A percentile compares a stretch with the other conserved stretches of the same genome.
Evolutionary conservation across 2,329 filamentous ascomycete genomes (phyloP).

Genomic region (Zymoseptoria pseudotritici): DNA sequence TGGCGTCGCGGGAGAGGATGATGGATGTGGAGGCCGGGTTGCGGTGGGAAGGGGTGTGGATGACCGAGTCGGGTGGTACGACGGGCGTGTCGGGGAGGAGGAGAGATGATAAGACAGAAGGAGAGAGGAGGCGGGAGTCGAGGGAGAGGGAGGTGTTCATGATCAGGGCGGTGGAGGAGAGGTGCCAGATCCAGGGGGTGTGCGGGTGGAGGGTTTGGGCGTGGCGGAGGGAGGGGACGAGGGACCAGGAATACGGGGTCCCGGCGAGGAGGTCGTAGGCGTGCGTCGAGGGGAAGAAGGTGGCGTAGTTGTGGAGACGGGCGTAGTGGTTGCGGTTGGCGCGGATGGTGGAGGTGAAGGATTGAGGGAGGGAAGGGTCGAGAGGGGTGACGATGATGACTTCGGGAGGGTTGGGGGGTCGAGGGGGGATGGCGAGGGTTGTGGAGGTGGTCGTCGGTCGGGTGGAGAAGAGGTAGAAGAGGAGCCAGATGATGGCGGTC

Average conservation of each 20-base stretch:
- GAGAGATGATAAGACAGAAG: conserved; percentile 58
- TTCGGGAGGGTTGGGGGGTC: conserved; percentile 41
- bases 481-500: conserved; percentile 23
- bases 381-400: conserved; percentile 80
- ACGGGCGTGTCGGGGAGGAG: conserved; percentile 84
- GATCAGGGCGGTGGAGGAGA: conserved; percentile 78
- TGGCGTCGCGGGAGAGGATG: conserved; percentile 74
- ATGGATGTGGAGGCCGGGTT: conserved; percentile 70
- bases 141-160: conserved; percentile 71
- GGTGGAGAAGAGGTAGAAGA: conserved; percentile 27
- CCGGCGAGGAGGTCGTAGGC: conserved; percentile 64
- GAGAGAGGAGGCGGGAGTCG: conserved; percentile 62
- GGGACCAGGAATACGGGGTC: conserved; percentile 59
- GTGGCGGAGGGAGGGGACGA: conserved; percentile 80
- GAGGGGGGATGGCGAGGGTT: conserved; percentile 12
- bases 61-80: conserved; percentile 92
- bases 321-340: conserved; percentile 83
- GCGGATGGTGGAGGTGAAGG: conserved; percentile 65
- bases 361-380: conserved; percentile 58
- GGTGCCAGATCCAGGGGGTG: conserved; percentile 75
- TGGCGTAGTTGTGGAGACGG: conserved; percentile 75
- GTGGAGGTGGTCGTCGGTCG: conserved; percentile 6
- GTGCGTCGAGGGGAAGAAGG: conserved; percentile 69
- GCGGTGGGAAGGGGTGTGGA: conserved; percentile 85
- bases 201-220: conserved; percentile 74